phyloP scores from a whole-genome alignment of 2,329 filamentous ascomycete species.

The Verticillium dahliae region DNA sequence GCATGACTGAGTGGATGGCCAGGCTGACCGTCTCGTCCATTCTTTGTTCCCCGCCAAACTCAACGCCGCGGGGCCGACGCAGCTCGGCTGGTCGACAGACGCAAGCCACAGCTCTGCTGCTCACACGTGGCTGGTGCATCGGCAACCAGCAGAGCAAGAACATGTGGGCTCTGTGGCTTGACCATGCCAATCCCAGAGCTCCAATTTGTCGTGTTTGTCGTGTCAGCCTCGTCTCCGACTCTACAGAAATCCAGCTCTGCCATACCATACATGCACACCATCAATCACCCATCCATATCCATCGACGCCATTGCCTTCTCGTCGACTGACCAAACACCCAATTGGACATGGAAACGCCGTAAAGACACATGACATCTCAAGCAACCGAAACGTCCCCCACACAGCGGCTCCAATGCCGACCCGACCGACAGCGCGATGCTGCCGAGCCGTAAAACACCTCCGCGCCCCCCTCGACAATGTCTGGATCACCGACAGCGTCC shows the following conservation, averaged over 20 bases:
- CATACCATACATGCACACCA: background rate
- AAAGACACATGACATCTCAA: background rate
- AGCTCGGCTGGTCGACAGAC: background rate
- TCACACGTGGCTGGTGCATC: background rate
- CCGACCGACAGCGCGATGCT: constrained; percentile 33
- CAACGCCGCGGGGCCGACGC: background rate
- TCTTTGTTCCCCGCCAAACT: background rate
- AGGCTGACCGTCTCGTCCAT: background rate
- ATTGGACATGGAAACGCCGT: constrained; percentile 4
- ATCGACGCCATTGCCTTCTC: background rate
- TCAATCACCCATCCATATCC: background rate
- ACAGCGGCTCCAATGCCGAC: constrained; percentile 20
- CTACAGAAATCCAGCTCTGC: background rate
- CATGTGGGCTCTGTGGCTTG: background rate
- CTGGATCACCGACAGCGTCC: constrained; percentile 54
- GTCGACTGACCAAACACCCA: background rate
- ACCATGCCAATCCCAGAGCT: background rate
- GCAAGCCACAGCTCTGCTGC: background rate
- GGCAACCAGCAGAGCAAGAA: background rate
- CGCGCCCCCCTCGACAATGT: constrained; percentile 33
- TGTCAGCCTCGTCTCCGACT: background rate
- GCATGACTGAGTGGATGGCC: too few species aligned
- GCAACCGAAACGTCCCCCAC: background rate
- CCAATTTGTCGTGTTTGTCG: constrained; percentile 2
- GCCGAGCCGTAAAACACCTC: constrained; percentile 38